Evolutionary conservation across 768 basidiomycete genomes (phyloP).

Genomic region (Fibroporia radiculosa): DNA sequence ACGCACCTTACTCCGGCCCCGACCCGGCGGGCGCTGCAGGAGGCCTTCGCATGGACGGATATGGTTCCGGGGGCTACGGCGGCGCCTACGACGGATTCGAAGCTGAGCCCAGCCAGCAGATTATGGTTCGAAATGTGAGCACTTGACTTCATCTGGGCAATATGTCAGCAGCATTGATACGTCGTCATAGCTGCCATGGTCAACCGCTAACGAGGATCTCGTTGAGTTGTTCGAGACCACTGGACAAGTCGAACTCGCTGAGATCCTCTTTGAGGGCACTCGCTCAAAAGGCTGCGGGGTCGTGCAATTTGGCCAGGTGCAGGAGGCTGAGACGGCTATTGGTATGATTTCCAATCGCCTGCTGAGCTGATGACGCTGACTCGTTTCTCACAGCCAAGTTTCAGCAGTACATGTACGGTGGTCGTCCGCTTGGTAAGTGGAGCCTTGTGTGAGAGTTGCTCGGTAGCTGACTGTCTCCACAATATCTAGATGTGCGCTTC

Average conservation of each 20-base stretch:
- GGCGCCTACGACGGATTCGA: slow-evolving; percentile 37
- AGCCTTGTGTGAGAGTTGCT: neutral
- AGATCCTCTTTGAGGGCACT: slow-evolving; percentile 88
- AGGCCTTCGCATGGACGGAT: slow-evolving; percentile 29
- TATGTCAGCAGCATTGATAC: neutral
- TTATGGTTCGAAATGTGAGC: slow-evolving; percentile 97
- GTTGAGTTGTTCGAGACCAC: slow-evolving; percentile 98
- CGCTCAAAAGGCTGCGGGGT: slow-evolving; percentile 94
- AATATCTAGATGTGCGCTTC: slow-evolving; percentile 72
- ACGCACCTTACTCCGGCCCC: slow-evolving; percentile 89
- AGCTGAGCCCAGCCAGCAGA: slow-evolving; percentile 90
- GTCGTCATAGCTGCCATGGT: slow-evolving; percentile 80
- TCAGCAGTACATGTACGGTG: slow-evolving; percentile 93
- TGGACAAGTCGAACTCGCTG: slow-evolving; percentile 88
- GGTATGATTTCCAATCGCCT: slow-evolving; percentile 34
- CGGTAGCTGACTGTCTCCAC: neutral
- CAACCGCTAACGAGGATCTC: slow-evolving; percentile 96
- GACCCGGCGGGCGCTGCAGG: slow-evolving; percentile 46
- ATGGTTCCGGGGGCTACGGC: slow-evolving; percentile 27
- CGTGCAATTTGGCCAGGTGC: slow-evolving; percentile 83
- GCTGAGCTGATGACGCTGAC: neutral
- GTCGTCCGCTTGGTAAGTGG: slow-evolving; percentile 71
- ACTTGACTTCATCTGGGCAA: neutral
- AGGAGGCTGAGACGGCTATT: slow-evolving; percentile 92
- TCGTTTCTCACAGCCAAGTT: slow-evolving; percentile 62